Base-by-base conservation (phyloP, 306 rosid genomes). In the Sphenostylis stenocarpa region DNA sequence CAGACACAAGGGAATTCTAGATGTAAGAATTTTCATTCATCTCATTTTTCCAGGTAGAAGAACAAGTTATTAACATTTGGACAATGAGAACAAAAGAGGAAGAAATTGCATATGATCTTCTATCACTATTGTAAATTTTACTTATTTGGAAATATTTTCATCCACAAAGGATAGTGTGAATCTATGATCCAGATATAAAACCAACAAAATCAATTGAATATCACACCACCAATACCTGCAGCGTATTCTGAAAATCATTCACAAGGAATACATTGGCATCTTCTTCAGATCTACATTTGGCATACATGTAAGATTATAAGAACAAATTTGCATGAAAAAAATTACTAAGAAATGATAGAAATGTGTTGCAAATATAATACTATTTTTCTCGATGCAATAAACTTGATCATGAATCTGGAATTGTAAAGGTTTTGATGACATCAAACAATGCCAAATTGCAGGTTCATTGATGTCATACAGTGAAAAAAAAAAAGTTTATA, bases 231-330 rank as follows among this genome's bases (percentile, higher is more conserved):
- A 87, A 53, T 76, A 92, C 99, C 98, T 92, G 99, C 66, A 96
- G 91, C 28, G 98, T 96, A 89, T 86, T 91, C 87, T 89, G 88
- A 85, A 89, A 92, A 87, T 96, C 97, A 84, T 96, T 92, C 63
- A 96, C 91, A 23, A 91, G 84, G 82, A 92, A 92, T 64, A 90
- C 89, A 39, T 96, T 96, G 62, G 97, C 85, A 84, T 96, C 97
- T 76, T 96, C 99, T 6, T 88, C 86, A 19, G 99, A 96, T 84
- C 53, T 19, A 62, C 39, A 57, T 73, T 77, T 58, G 75, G 24
- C 74, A 77, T 51, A 21, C 72, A 15, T 41, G 20, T 36, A 43
- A 49, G 56, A 49, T 49, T 49, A 49, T 49, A 17, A n/a, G 38
- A 73, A 56, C 63, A 77, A 71, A 80, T 4, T 15, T 53, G 21